A percentile compares a stretch with the other conserved stretches of the same genome.
These are phyloP conservation scores for Lupinus albus DNA, from an alignment of 306 rosid genomes.

Conservation along the genomic window DNA sequence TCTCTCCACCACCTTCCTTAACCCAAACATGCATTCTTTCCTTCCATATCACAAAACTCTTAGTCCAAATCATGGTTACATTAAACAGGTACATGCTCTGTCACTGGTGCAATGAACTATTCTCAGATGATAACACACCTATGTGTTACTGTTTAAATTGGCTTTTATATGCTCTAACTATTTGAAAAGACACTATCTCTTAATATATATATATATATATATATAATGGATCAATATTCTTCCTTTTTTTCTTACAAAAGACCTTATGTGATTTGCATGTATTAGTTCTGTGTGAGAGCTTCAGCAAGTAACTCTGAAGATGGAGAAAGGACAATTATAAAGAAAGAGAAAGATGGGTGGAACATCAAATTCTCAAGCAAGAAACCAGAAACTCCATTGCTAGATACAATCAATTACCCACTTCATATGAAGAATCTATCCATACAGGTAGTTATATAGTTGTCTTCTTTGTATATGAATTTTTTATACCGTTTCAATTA, in stretches of 20 bases:
- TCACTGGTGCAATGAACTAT: background rate
- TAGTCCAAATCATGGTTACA: constrained; percentile 33
- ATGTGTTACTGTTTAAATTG: too few relatives aligned
- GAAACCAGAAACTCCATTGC: constrained; percentile 69
- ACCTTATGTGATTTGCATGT: background rate
- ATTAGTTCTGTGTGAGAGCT: constrained; percentile 56
- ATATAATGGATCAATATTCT: too few relatives aligned
- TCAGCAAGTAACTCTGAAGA: constrained; percentile 43
- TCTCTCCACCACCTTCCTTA: constrained; percentile 41
- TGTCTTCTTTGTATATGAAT: too few relatives aligned
- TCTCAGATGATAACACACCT: too few relatives aligned
- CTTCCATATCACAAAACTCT: constrained; percentile 36
- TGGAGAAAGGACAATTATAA: constrained; percentile 42
- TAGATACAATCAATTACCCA: constrained; percentile 70
- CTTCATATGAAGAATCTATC: constrained; percentile 74
- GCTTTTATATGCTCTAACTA: background rate
- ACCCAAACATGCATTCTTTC: constrained; percentile 43
- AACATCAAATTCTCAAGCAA: constrained; percentile 51
- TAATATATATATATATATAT: background rate
- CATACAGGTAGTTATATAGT: constrained; percentile 47
- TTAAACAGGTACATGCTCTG: constrained; percentile 49
- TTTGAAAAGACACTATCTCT: background rate
- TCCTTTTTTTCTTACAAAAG: too few relatives aligned
- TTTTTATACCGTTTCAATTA: too few relatives aligned
- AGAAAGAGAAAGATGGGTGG: constrained; percentile 51